A percentile compares a stretch with the other conserved stretches of the same genome.
Conservation (phyloP, 2,329 filamentous ascomycete genomes). For the Hirsutella rhossiliensis region DNA sequence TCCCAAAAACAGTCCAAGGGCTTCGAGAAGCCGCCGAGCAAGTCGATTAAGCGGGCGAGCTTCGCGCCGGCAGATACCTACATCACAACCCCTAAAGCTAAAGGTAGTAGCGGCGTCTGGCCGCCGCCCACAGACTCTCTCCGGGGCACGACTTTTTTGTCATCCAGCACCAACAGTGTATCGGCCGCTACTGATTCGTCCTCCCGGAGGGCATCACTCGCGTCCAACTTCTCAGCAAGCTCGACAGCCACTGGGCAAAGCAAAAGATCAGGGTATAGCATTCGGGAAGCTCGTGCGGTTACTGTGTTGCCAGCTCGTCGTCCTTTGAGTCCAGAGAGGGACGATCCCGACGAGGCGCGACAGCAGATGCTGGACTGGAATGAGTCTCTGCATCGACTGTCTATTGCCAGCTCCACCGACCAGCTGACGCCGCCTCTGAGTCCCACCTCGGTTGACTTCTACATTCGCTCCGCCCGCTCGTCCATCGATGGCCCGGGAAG, state of each 20-base stretch:
- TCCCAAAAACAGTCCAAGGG: constrained; percentile 7
- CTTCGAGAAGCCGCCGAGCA: not conserved
- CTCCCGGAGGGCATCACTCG: constrained; percentile 16
- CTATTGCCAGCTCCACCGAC: constrained; percentile 17
- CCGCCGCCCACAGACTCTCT: not conserved
- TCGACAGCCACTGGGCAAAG: constrained; percentile 20
- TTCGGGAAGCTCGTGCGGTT: constrained; percentile 28
- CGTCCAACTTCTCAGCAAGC: constrained; percentile 26
- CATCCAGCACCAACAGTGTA: not conserved
- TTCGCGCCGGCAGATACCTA: constrained; percentile 28
- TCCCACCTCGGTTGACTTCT: constrained; percentile 38
- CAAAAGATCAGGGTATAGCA: constrained; percentile 15
- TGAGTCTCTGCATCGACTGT: constrained; percentile 6
- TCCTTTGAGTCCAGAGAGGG: constrained; percentile 10
- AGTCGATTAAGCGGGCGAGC: constrained; percentile 23
- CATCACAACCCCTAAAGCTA: constrained; percentile 24
- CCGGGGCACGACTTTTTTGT: not conserved
- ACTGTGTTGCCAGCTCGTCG: constrained; percentile 21
- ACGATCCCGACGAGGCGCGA: constrained; percentile 5
- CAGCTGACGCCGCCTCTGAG: constrained; percentile 39
- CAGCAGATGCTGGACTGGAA: not conserved
- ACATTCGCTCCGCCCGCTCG: constrained; percentile 25
- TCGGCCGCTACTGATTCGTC: constrained; percentile 9
- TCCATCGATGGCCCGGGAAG: constrained; percentile 19
- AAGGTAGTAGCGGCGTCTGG: not conserved